Percentiles rank a stretch among this genome's conserved stretches.
phyloP scores from a whole-genome alignment of 176 grass and related monocot species.

The Paspalum vaginatum region DNA sequence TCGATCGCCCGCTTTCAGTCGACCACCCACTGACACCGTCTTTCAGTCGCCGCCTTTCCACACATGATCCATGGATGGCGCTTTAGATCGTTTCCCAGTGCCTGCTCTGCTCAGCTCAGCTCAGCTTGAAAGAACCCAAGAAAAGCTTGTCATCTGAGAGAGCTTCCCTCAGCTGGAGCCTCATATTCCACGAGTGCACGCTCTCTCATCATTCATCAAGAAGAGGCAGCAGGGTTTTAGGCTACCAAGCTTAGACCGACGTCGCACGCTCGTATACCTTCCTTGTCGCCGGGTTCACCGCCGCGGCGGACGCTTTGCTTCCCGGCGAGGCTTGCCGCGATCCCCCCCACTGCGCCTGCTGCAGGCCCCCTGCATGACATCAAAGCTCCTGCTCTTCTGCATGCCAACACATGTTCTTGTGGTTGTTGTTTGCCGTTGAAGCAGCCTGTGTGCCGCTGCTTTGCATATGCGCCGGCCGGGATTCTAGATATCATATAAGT shows the following conservation, averaged over 20 bases:
- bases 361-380: background rate
- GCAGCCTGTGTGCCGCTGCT: background rate
- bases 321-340: slow-evolving; percentile 41
- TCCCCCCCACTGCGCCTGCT: background rate
- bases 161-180: slow-evolving; percentile 24
- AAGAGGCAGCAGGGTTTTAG: slow-evolving; percentile 36
- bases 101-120: background rate
- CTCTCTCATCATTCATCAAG: slow-evolving; percentile 31
- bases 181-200: background rate
- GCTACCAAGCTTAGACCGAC: background rate
- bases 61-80: slow-evolving; percentile 21
- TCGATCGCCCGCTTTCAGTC: slow-evolving; percentile 3
- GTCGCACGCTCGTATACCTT: slow-evolving; percentile 60
- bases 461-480: background rate
- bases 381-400: background rate
- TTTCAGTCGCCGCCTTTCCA: slow-evolving; percentile 51
- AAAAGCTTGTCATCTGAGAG: slow-evolving; percentile 25
- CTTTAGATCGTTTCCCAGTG: slow-evolving; percentile 28
- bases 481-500: slow-evolving; percentile 18
- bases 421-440: background rate
- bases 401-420: slow-evolving; percentile 9
- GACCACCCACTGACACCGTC: slow-evolving; percentile 8
- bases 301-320: slow-evolving; percentile 63
- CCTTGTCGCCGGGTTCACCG: slow-evolving; percentile 59
- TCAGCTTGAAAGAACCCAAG: background rate